Conservation (phyloP, 1,284 basidiomycete genomes). For the Mrakiaceae sp. region DNA sequence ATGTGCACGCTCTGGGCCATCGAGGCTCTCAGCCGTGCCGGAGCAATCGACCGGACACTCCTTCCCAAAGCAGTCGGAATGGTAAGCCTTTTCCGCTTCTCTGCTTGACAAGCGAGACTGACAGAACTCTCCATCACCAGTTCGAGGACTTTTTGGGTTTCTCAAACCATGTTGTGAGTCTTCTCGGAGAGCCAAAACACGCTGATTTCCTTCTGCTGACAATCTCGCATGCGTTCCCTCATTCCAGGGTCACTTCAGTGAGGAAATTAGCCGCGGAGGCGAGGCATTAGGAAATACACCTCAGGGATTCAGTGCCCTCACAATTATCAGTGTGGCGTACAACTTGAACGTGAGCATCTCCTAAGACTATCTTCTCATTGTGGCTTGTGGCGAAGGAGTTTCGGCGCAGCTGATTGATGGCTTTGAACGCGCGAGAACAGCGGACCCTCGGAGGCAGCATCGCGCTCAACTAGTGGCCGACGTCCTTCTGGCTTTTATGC, state of each 20-base stretch:
- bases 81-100: neutral
- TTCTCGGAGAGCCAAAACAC: constrained; percentile 30
- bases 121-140: neutral
- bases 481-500: too few species aligned
- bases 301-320: constrained; percentile 14
- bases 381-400: too few species aligned
- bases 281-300: constrained; percentile 24
- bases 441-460: too few species aligned
- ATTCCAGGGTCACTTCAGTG: constrained; percentile 57
- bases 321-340: too few species aligned
- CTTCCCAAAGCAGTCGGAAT: constrained; percentile 36
- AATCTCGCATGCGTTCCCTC: constrained; percentile 4
- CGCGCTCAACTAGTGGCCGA: too few species aligned
- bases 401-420: too few species aligned
- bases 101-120: neutral
- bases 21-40: constrained; percentile 74
- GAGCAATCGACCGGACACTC: constrained; percentile 55
- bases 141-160: neutral
- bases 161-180: constrained; percentile 26
- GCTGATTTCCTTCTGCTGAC: neutral
- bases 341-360: too few species aligned
- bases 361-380: too few species aligned
- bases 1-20: constrained; percentile 55
- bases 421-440: too few species aligned
- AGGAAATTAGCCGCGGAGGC: constrained; percentile 41